Base-by-base conservation (phyloP, 352 stramenopile species). In the Phytopythium vexans region DNA sequence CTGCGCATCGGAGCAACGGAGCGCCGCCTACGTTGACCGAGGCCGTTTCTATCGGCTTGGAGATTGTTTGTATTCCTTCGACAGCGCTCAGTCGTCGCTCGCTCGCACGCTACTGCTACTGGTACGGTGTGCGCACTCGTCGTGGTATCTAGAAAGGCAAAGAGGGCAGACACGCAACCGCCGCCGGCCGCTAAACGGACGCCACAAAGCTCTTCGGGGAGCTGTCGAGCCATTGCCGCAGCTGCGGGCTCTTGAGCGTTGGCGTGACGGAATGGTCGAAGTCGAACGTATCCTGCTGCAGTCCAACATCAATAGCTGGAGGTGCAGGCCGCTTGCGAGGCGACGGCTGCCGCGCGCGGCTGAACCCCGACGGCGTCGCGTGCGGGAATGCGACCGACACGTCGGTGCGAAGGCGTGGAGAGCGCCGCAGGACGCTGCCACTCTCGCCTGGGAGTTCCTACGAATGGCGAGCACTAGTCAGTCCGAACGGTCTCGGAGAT, bases 181-280 rank as follows among this genome's bases (percentile, higher is more conserved):
- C 21, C 21, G 21, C 21, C 21, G 21, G 21, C 47, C 31, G 36
- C 69, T 81, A 94, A 8, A 94, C 82, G 8, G 84, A 92, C 34
- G 84, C 79, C 45, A 91, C 64, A 60, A 92, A 94, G 44, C 66
- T 86, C 57, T 92, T 91, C 4, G 84, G 84, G 9, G 84, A 92
- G 9, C 80, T 68, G 41, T 94, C 84, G 14, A 94, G 67, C 82
- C 82, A 94, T 62, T 94, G 84, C 32, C 78, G 67, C 3, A 94
- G 53, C 62, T 94, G 82, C 31, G 84, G 84, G 37, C 84, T 94
- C 63, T 92, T 94, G 52, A 94, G 74, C 35, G 84, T 92, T n/a
- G 84, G 80, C 31, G 84, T 92, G 51, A 92, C 87, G 9, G 82
- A 90, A 43, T 90, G 76, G 48, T 94, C 84, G 41, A 94, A 91